A percentile compares a stretch with the other conserved stretches of the same genome.
Conservation (phyloP, 257 asterid species). For the Linaria vulgaris region DNA sequence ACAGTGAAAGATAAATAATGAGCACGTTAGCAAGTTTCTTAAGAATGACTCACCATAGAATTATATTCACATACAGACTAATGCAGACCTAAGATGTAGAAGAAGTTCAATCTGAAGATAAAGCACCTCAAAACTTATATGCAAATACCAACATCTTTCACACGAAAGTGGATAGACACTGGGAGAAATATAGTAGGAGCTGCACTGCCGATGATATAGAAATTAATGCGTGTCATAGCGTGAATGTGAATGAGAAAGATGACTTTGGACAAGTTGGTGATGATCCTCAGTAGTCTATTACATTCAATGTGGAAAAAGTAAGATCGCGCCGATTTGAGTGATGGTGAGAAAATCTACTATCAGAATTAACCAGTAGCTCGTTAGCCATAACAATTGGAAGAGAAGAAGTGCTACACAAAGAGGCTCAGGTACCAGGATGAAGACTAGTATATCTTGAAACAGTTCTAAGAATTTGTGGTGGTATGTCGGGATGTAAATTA, state of each 20-base stretch:
- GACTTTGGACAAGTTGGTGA: neutral
- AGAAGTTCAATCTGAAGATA: neutral
- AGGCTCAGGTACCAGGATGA: neutral
- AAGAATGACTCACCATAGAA: neutral
- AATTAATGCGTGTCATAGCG: neutral
- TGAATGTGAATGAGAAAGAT: neutral
- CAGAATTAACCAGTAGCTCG: neutral
- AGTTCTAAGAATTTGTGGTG: neutral
- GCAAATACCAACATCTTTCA: neutral
- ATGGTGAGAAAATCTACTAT: too few relatives aligned
- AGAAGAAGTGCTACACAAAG: neutral
- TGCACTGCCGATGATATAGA: neutral
- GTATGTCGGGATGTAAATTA: neutral
- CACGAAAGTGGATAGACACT: neutral
- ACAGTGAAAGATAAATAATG: neutral
- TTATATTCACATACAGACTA: neutral
- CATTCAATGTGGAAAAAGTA: too few relatives aligned
- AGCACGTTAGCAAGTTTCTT: neutral
- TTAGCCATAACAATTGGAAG: neutral
- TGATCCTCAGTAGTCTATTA: too few relatives aligned
- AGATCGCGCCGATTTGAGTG: too few relatives aligned
- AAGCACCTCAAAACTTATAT: neutral
- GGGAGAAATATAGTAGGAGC: neutral
- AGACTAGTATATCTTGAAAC: neutral
- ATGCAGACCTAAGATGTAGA: neutral